A percentile compares a stretch with the other conserved stretches of the same genome.
These are phyloP conservation scores for Nissolia schottii DNA, from an alignment of 306 rosid species.

Conservation along the genomic window DNA sequence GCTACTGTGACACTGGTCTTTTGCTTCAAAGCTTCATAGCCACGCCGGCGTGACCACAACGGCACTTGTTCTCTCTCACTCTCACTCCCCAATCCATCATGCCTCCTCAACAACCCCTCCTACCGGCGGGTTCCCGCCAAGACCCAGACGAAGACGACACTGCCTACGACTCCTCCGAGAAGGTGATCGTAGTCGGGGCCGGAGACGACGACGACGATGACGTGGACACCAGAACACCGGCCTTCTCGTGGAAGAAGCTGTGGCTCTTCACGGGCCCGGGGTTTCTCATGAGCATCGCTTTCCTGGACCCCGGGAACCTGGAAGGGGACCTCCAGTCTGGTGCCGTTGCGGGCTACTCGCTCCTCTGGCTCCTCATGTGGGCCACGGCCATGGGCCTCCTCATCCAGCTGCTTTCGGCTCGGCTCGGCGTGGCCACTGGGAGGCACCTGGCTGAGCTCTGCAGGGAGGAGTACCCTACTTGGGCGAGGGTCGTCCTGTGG, in stretches of 20 bases:
- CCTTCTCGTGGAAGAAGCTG: constrained; percentile 93
- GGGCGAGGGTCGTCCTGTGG: constrained; percentile 86
- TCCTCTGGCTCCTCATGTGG: constrained; percentile 89
- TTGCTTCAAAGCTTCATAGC: not conserved
- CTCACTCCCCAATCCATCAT: constrained; percentile 11
- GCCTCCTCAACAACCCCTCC: constrained; percentile 53
- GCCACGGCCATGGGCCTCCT: constrained; percentile 90
- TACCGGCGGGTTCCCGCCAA: constrained; percentile 26
- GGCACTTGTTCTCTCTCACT: not conserved
- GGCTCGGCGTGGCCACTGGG: constrained; percentile 96
- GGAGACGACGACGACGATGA: constrained; percentile 44
- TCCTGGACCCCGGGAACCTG: constrained; percentile 87
- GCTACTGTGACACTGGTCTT: too few species aligned
- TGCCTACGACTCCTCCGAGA: constrained; percentile 67
- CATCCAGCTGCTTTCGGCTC: constrained; percentile 78
- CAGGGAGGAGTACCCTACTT: constrained; percentile 82
- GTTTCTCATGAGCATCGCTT: constrained; percentile 92
- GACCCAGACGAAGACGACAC: constrained; percentile 49
- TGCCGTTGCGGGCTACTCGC: constrained; percentile 87
- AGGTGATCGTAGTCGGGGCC: constrained; percentile 56
- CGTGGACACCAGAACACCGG: constrained; percentile 36
- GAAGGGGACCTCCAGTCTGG: constrained; percentile 98
- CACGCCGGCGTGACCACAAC: not conserved
- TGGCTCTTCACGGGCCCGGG: constrained; percentile 98
- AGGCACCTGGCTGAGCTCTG: constrained; percentile 87